These are phyloP conservation scores for Globisporangium okanoganense DNA, from an alignment of 352 stramenopile species.

Conservation along the genomic window DNA sequence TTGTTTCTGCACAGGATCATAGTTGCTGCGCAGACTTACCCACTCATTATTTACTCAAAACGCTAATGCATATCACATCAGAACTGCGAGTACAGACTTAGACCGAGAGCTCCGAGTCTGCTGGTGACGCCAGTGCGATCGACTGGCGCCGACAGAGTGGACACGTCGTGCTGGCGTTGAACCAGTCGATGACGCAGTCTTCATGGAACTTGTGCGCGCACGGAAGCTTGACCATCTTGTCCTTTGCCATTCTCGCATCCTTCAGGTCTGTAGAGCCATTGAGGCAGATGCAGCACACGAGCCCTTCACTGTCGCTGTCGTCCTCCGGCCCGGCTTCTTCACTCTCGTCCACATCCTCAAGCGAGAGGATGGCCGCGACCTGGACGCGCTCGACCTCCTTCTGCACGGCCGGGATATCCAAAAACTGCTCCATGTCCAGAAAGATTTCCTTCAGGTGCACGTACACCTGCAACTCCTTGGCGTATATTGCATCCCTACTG, in stretches of 20 bases:
- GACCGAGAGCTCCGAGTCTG: neutral
- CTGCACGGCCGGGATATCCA: conserved; percentile 43
- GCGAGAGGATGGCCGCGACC: conserved; percentile 40
- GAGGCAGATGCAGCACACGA: conserved; percentile 7
- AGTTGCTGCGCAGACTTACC: no score
- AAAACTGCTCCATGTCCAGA: conserved; percentile 35
- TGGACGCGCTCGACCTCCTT: conserved; percentile 47
- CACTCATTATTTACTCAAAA: no score
- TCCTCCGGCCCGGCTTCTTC: neutral
- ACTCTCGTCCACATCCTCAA: conserved; percentile 42
- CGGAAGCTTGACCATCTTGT: conserved; percentile 47
- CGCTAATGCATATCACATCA: no score
- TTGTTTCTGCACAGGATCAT: no score
- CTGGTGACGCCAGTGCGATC: neutral
- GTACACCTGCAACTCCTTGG: conserved; percentile 16
- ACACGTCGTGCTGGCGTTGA: conserved; percentile 64
- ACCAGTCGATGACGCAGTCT: conserved; percentile 75
- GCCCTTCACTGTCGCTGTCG: conserved; percentile 23
- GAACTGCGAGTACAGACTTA: no score
- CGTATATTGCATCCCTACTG: conserved; percentile 13
- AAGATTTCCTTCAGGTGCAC: conserved; percentile 25
- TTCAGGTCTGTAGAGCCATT: neutral
- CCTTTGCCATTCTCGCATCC: conserved; percentile 14
- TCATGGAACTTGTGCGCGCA: conserved; percentile 72
- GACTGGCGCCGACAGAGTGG: conserved; percentile 43